phyloP scores from a whole-genome alignment of 768 basidiomycete genomes.

The Artomyces pyxidatus region DNA sequence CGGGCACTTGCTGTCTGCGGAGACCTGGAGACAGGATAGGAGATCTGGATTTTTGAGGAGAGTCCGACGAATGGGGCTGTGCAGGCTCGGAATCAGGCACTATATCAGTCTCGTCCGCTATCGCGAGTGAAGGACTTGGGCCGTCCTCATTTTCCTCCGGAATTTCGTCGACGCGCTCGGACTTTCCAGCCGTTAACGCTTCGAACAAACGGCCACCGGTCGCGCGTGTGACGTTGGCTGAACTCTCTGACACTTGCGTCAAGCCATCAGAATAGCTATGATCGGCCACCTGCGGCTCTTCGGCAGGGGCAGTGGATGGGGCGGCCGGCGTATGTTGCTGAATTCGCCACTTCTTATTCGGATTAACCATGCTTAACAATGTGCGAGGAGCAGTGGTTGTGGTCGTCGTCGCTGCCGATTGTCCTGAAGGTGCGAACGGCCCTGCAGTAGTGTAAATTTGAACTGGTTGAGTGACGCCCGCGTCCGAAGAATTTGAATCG shows the following conservation, averaged over 20 bases:
- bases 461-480: conserved; percentile 1
- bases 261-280: too few species aligned
- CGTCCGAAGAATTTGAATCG: too few species aligned
- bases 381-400: conserved; percentile 24
- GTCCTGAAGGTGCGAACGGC: background rate
- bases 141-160: background rate
- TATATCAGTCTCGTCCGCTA: conserved; percentile 36
- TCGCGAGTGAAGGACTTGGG: background rate
- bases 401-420: conserved; percentile 8
- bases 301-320: conserved; percentile 6
- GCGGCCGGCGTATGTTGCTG: conserved; percentile 3
- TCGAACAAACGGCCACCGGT: too few species aligned
- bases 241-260: too few species aligned
- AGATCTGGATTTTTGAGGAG: too few species aligned
- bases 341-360: conserved; percentile 20
- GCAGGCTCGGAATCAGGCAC: conserved; percentile 61
- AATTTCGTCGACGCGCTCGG: too few species aligned
- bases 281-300: conserved; percentile 18
- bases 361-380: conserved; percentile 27
- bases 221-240: too few species aligned
- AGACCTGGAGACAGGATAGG: background rate
- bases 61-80: conserved; percentile 26
- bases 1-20: background rate
- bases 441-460: background rate
- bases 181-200: too few species aligned